Conservation (phyloP, 768 basidiomycete genomes). For the Phaeotremella skinneri region DNA sequence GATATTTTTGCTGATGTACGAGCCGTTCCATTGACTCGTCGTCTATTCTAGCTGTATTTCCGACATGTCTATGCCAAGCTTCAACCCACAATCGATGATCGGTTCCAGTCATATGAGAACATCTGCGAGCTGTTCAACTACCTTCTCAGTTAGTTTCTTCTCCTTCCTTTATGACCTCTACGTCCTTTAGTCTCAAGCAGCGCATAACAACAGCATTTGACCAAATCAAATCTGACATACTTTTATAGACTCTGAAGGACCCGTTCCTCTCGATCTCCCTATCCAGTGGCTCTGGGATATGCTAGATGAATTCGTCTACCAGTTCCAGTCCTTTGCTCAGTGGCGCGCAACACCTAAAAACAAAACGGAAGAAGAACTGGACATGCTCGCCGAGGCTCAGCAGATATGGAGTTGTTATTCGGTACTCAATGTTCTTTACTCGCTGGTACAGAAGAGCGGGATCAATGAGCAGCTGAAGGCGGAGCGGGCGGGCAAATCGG, state of each 20-base stretch:
- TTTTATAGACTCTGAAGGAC: conserved; percentile 79
- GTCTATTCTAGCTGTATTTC: conserved; percentile 45
- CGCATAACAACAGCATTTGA: too few relatives aligned
- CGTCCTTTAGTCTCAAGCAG: neutral
- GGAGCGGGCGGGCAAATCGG: conserved; percentile 70
- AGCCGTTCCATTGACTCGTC: neutral
- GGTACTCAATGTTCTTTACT: conserved; percentile 96
- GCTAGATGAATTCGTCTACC: conserved; percentile 68
- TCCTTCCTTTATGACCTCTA: neutral
- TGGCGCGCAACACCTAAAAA: conserved; percentile 76
- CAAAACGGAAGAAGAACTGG: conserved; percentile 81
- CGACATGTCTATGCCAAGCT: conserved; percentile 90
- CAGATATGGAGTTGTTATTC: conserved; percentile 98
- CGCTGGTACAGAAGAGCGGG: conserved; percentile 93
- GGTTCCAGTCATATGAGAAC: conserved; percentile 87
- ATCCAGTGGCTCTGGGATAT: conserved; percentile 87
- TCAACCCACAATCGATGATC: conserved; percentile 92
- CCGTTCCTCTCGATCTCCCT: conserved; percentile 87
- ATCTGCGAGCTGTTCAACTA: conserved; percentile 98
- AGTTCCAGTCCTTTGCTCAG: conserved; percentile 92
- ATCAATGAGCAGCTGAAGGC: conserved; percentile 91
- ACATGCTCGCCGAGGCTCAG: conserved; percentile 59
- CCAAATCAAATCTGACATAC: neutral
- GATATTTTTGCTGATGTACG: conserved; percentile 45
- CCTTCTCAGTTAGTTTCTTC: conserved; percentile 70